Percentiles rank a stretch among this genome's conserved stretches.
Evolutionary conservation across 2,329 filamentous ascomycete genomes (phyloP).

Genomic region (Lithohypha guttulata): DNA sequence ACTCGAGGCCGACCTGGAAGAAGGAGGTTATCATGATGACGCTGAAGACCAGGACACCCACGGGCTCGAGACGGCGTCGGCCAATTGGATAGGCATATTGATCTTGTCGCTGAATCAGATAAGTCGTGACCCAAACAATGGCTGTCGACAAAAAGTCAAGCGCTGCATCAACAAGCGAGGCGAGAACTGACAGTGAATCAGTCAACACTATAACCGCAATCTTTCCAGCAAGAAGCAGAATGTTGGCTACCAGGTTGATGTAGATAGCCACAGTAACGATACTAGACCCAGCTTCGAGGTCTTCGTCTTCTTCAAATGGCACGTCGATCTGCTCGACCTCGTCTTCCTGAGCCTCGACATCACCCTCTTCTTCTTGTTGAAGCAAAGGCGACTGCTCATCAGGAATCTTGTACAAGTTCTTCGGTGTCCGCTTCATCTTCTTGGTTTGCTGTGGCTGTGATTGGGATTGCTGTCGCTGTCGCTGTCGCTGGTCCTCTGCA

Average conservation of each 20-base stretch:
- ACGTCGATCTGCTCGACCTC: constrained; percentile 34
- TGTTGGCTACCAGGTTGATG: constrained; percentile 70
- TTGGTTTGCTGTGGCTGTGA: constrained; percentile 1
- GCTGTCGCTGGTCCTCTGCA: too few species aligned
- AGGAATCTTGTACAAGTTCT: constrained; percentile 67
- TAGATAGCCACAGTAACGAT: constrained; percentile 83
- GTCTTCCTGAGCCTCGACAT: constrained; percentile 13
- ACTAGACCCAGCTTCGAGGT: constrained; percentile 57
- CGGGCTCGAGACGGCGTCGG: constrained; percentile 62
- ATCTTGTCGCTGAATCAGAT: constrained; percentile 62
- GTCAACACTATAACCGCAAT: constrained; percentile 66
- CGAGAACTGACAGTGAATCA: constrained; percentile 66
- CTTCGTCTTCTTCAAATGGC: constrained; percentile 31
- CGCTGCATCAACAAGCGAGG: constrained; percentile 66
- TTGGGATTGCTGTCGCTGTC: not conserved
- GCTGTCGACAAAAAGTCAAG: constrained; percentile 72
- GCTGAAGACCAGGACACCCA: constrained; percentile 71
- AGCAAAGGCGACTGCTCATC: constrained; percentile 60
- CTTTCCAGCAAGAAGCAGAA: constrained; percentile 63
- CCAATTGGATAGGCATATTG: constrained; percentile 71
- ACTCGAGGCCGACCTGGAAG: constrained; percentile 64
- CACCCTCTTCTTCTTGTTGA: constrained; percentile 24
- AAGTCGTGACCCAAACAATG: constrained; percentile 69
- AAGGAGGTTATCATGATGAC: constrained; percentile 82
- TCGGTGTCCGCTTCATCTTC: constrained; percentile 64